Percentiles rank a stretch among this genome's conserved stretches.
Conservation (phyloP, 495 filamentous ascomycete genomes). For the Aspergillus diversus region DNA sequence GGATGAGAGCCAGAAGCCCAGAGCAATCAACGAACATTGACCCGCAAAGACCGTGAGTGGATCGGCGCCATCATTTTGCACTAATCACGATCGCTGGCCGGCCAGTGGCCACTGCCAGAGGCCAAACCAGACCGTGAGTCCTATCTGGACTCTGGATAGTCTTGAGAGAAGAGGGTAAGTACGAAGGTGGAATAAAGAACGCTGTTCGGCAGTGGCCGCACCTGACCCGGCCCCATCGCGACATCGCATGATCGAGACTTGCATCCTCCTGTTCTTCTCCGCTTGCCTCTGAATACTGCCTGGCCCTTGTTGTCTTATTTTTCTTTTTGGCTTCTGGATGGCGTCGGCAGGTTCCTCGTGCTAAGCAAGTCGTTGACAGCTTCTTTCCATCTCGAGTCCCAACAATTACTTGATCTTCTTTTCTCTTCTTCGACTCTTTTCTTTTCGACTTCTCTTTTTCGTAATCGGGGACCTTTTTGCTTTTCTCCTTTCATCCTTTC, state of each 20-base stretch:
- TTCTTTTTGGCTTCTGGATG: conserved; percentile 19
- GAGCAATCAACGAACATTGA: no score
- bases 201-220: no score
- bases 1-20: no score
- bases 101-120: no score
- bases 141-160: no score
- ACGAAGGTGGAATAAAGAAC: no score
- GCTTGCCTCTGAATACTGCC: conserved; percentile 8
- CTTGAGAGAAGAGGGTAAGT: no score
- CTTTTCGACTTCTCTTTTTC: not conserved
- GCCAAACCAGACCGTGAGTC: no score
- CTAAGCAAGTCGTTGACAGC: not conserved
- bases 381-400: not conserved
- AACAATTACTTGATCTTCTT: not conserved
- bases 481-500: conserved; percentile 6
- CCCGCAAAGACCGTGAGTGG: no score
- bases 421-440: not conserved
- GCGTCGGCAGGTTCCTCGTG: conserved; percentile 15
- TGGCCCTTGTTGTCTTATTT: conserved; percentile 5
- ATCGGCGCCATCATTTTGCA: no score
- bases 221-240: conserved; percentile 19
- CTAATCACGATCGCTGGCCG: no score
- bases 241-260: conserved; percentile 23
- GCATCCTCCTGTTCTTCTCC: not conserved
- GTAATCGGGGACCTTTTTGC: not conserved